A percentile compares a stretch with the other conserved stretches of the same genome.
These are phyloP conservation scores for Phialophora tarda DNA, from an alignment of 2,329 filamentous ascomycete species.

Conservation along the genomic window DNA sequence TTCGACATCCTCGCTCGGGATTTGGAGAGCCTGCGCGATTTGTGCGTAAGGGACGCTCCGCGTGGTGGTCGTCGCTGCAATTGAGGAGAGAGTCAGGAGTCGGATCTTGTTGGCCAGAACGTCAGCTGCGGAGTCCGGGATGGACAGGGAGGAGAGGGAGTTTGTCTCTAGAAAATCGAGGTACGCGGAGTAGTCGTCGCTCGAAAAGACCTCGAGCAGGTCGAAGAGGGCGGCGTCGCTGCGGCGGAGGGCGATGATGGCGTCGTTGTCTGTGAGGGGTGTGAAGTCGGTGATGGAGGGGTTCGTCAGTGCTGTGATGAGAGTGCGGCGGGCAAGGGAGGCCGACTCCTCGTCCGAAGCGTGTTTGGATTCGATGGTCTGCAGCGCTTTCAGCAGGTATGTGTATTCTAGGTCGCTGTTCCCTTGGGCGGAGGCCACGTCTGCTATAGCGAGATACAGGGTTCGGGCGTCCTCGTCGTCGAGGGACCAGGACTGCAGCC, in stretches of 20 bases:
- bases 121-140: conserved; percentile 76
- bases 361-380: conserved; percentile 68
- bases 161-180: conserved; percentile 81
- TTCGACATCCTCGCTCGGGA: conserved; percentile 84
- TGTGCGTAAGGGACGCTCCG: conserved; percentile 86
- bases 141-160: conserved; percentile 67
- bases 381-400: conserved; percentile 76
- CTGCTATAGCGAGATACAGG: conserved; percentile 80
- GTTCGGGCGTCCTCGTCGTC: conserved; percentile 82
- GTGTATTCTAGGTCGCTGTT: conserved; percentile 78
- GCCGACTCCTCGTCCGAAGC: conserved; percentile 61
- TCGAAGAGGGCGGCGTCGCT: conserved; percentile 86
- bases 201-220: conserved; percentile 91
- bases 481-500: conserved; percentile 82
- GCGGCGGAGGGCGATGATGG: conserved; percentile 83
- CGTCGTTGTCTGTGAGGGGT: conserved; percentile 71
- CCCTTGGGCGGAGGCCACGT: conserved; percentile 77
- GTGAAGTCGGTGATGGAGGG: conserved; percentile 74
- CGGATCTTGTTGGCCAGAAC: conserved; percentile 93
- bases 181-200: conserved; percentile 93
- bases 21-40: conserved; percentile 83
- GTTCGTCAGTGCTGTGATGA: conserved; percentile 70
- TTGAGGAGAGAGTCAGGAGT: conserved; percentile 86
- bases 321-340: conserved; percentile 66
- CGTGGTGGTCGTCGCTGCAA: conserved; percentile 81